phyloP scores from a whole-genome alignment of 2,329 filamentous ascomycete species.

The Pseudogymnoascus sp. region DNA sequence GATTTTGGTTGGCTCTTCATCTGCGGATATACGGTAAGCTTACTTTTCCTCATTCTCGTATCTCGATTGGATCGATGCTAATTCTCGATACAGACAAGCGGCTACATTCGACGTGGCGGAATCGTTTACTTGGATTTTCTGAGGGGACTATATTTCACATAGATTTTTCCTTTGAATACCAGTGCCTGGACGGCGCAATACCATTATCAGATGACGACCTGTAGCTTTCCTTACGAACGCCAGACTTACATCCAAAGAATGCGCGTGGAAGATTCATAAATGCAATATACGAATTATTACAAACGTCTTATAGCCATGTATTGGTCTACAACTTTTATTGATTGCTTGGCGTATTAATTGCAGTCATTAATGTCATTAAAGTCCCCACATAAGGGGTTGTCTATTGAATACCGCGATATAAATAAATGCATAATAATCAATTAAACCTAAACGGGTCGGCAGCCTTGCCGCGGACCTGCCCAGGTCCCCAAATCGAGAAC shows the following conservation, averaged over 20 bases:
- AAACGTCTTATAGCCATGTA: not conserved
- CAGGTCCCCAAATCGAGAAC: slow-evolving; percentile 2
- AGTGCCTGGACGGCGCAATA: not conserved
- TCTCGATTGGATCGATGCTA: slow-evolving; percentile 10
- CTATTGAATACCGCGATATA: slow-evolving; percentile 1
- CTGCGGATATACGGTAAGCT: slow-evolving; percentile 53
- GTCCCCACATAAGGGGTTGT: slow-evolving; percentile 2
- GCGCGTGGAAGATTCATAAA: not conserved
- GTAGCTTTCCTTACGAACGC: not conserved
- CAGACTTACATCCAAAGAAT: not conserved
- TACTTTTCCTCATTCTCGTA: not conserved
- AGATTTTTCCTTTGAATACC: slow-evolving; percentile 5
- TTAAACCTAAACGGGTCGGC: slow-evolving; percentile 9
- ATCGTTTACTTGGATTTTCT: slow-evolving; percentile 60
- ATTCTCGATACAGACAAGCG: slow-evolving; percentile 33
- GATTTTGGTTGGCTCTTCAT: slow-evolving; percentile 53
- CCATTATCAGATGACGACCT: not conserved
- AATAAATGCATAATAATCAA: slow-evolving; percentile 6
- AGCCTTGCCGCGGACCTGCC: slow-evolving; percentile 1
- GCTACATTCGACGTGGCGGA: slow-evolving; percentile 51
- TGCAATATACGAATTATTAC: not conserved
- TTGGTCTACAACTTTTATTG: not conserved
- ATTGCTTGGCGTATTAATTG: not conserved
- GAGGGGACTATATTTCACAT: not conserved
- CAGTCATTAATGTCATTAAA: not conserved